phyloP scores from a whole-genome alignment of 2,329 filamentous ascomycete species.

The Pseudogymnoascus sp. region DNA sequence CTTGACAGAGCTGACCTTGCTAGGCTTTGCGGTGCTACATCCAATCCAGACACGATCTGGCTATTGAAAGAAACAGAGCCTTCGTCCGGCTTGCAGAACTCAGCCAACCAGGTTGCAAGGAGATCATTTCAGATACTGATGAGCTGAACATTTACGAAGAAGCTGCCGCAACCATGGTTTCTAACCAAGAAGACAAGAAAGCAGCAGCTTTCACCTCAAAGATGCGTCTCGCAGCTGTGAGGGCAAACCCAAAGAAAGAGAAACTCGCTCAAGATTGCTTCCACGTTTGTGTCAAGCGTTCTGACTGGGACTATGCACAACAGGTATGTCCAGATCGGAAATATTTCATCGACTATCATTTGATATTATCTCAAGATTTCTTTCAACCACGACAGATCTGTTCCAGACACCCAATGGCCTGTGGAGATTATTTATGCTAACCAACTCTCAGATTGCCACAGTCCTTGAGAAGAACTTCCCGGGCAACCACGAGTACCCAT shows the following conservation, averaged over 20 bases:
- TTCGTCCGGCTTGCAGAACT: constrained; percentile 23
- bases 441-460: constrained; percentile 21
- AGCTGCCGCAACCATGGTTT: constrained; percentile 21
- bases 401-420: not conserved
- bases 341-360: not conserved
- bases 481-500: constrained; percentile 25
- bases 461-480: constrained; percentile 28
- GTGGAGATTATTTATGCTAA: not conserved
- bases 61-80: constrained; percentile 24
- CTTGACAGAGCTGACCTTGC: not conserved
- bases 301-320: constrained; percentile 28
- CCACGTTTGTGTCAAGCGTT: constrained; percentile 24
- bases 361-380: not conserved
- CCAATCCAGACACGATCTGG: constrained; percentile 19
- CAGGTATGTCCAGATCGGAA: constrained; percentile 18
- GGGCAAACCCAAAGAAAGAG: constrained; percentile 25
- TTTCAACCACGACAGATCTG: constrained; percentile 22
- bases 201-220: constrained; percentile 23
- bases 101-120: constrained; percentile 16
- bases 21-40: constrained; percentile 29
- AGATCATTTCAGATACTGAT: constrained; percentile 22
- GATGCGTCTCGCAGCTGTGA: constrained; percentile 26
- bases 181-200: constrained; percentile 20
- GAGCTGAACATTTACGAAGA: constrained; percentile 26
- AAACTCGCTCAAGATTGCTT: constrained; percentile 24